Base-by-base conservation (phyloP, 73 alveolate genomes). In the Breviolum minutum region DNA sequence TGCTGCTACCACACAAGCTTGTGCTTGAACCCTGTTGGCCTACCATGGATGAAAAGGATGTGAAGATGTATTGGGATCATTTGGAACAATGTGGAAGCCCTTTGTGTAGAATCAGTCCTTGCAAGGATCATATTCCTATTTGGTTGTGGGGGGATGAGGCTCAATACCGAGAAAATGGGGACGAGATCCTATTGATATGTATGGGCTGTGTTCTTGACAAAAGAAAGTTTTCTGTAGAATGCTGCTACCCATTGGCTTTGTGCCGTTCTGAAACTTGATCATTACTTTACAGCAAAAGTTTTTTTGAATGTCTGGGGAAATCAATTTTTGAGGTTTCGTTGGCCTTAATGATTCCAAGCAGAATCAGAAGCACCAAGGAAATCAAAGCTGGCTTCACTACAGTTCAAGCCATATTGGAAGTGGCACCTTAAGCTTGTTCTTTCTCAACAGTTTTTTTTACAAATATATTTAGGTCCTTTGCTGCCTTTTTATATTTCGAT, bases 71-170 rank as follows among this genome's bases (percentile, higher is more conserved):
- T 32, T 73, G 82, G 82, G 10, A 73, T 11, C 82, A 73, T 73
- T 24, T 73, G n/a, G 82, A 26, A 12, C 8, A 10, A 8, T 32
- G 30, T 8, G 82, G 82, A 20, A 16, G 48, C 8, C 82, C 82
- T 20, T 20, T 73, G 7, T 26, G 48, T 16, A 11, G 22, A 20
- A 10, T 73, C 40, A 13, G 40, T 32, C 82, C 82, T 26, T 26
- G 32, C 48, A 12, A 20, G 22, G 10, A 73, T 8, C 82, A 73
- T 24, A 24, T 73, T 8, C 82, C 82, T 8, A 10, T 73, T 16
- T 73, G 82, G 82, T 32, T 73, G 40, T 73, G 82, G 82, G 82
- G 82, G 11, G 82, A 73, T 73, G 82, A 73, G 22, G 19, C 40
- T 73, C 48, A 73, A 73, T 73, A 16, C 82, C 19, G 82, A 32